phyloP scores from a whole-genome alignment of 1,284 basidiomycete species.

The Cutaneotrichosporon cavernicola region DNA sequence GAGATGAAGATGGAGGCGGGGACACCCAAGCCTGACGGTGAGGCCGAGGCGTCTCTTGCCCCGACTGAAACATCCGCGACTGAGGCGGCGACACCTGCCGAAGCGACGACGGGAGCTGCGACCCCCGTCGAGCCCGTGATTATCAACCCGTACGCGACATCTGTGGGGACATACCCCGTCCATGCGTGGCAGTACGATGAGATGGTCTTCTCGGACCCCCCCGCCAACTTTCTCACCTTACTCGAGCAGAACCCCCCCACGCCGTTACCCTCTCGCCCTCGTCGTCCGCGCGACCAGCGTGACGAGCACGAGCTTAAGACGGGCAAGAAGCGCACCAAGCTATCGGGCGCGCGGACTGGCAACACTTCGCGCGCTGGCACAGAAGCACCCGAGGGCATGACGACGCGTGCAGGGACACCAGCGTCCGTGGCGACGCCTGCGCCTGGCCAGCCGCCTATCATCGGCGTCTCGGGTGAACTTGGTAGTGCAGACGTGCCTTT shows the following conservation, averaged over 20 bases:
- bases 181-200: constrained; percentile 99
- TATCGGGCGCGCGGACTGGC: constrained; percentile 21
- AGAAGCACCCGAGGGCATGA: constrained; percentile 9
- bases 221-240: constrained; percentile 79
- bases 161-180: constrained; percentile 57
- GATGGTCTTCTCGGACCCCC: constrained; percentile 93
- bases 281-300: constrained; percentile 48
- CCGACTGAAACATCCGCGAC: constrained; percentile 16
- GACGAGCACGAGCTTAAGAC: constrained; percentile 40
- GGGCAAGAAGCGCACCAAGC: constrained; percentile 32
- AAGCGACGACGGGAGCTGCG: constrained; percentile 6
- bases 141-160: constrained; percentile 4
- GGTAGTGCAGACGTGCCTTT: constrained; percentile 57
- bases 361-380: constrained; percentile 15
- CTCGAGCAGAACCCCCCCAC: constrained; percentile 81
- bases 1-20: constrained; percentile 20
- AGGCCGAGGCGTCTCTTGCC: constrained; percentile 3
- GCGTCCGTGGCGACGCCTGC: constrained; percentile 11
- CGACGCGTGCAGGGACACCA: constrained; percentile 18
- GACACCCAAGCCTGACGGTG: constrained; percentile 11
- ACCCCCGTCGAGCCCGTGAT: constrained; percentile 3
- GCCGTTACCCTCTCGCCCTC: constrained; percentile 66
- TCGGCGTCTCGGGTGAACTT: constrained; percentile 41
- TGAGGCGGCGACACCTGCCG: constrained; percentile 18
- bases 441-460: background rate